Percentiles rank a stretch among this genome's conserved stretches.
These are phyloP conservation scores for Zopfia rhizophila DNA, from an alignment of 2,329 filamentous ascomycete genomes.

Conservation along the genomic window DNA sequence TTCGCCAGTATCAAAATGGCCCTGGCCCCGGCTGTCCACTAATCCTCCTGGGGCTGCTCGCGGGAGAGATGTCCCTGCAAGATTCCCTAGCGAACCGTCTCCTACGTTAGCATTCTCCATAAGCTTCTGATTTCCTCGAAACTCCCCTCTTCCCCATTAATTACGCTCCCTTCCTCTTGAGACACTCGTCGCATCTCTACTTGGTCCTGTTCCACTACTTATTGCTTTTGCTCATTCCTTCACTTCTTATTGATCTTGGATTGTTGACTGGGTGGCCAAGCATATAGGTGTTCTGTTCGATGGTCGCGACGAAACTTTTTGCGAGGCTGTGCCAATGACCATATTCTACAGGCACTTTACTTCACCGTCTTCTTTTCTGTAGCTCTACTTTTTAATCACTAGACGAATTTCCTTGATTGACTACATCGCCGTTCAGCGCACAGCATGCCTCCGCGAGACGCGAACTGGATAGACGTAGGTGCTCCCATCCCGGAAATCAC, in stretches of 20 bases:
- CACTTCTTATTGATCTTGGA: too few relatives aligned
- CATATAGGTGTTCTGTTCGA: conserved; percentile 6
- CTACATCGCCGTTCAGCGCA: too few relatives aligned
- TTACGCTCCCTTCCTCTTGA: too few relatives aligned
- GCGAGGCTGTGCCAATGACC: conserved; percentile 12
- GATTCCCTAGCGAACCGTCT: too few relatives aligned
- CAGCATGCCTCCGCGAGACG: conserved; percentile 51
- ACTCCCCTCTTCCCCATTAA: too few relatives aligned
- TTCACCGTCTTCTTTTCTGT: neutral
- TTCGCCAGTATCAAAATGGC: neutral
- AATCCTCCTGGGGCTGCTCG: neutral
- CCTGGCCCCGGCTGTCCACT: neutral
- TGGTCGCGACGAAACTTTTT: conserved; percentile 6
- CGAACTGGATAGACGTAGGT: conserved; percentile 53
- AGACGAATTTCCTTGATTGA: too few relatives aligned
- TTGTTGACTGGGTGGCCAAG: too few relatives aligned
- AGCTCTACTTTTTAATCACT: too few relatives aligned
- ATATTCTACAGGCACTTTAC: conserved; percentile 8
- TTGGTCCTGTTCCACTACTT: neutral
- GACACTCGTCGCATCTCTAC: neutral
- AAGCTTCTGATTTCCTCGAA: conserved; percentile 3
- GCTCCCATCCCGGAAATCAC: conserved; percentile 2
- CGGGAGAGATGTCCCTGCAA: conserved; percentile 4
- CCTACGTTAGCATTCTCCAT: conserved; percentile 3
- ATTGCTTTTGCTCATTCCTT: too few relatives aligned